Conservation (phyloP, 768 basidiomycete genomes). For the Phaeotremella fagi region DNA sequence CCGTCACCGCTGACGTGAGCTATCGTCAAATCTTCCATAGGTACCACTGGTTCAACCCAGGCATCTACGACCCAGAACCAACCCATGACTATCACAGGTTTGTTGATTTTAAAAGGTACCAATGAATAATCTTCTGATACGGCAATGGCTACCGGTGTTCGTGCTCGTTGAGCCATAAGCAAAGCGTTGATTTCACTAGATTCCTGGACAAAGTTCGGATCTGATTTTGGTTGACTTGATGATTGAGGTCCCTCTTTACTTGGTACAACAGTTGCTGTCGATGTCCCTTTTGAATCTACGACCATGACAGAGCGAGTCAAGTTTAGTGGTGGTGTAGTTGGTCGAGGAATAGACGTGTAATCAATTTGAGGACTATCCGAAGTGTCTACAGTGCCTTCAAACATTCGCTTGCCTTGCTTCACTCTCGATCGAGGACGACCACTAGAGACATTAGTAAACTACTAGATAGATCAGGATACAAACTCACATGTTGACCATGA, state of each 20-base stretch:
- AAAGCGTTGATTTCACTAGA: conserved; percentile 36
- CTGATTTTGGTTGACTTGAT: no score
- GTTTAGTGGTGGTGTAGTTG: conserved; percentile 5
- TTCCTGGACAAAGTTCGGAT: no score
- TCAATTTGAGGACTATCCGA: neutral
- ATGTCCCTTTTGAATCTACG: neutral
- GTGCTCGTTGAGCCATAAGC: conserved; percentile 28
- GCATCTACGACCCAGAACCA: conserved; percentile 46
- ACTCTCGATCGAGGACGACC: conserved; percentile 4
- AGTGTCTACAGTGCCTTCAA: neutral
- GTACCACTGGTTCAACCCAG: conserved; percentile 39
- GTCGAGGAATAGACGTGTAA: conserved; percentile 1
- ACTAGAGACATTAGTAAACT: conserved; percentile 1
- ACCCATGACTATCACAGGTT: conserved; percentile 37
- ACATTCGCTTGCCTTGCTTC: no score
- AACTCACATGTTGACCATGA: conserved; percentile 38
- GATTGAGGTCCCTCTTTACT: neutral
- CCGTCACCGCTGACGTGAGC: no score
- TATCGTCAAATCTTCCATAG: neutral
- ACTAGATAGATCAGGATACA: neutral
- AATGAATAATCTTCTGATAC: conserved; percentile 38
- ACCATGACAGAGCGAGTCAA: conserved; percentile 3
- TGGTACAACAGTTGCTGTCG: neutral
- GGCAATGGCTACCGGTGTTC: conserved; percentile 37
- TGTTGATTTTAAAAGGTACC: conserved; percentile 35